Evolutionary conservation across 371 early-diverging fungal genomes (phyloP).

Genomic region (Mortierella sp.): DNA sequence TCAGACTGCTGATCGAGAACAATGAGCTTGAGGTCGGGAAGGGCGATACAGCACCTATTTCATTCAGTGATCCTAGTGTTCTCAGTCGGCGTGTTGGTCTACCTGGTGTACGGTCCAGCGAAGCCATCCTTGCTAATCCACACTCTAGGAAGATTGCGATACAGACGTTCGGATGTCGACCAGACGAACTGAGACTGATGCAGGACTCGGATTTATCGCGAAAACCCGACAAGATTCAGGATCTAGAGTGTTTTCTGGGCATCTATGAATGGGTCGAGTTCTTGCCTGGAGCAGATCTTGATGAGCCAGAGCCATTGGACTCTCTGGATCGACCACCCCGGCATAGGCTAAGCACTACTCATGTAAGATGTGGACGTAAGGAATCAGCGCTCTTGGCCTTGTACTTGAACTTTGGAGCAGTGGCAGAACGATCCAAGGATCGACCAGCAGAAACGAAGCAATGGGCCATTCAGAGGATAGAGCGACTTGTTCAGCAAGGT

Average conservation of each 20-base stretch:
- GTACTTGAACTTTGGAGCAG: constrained; percentile 35
- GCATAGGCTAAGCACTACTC: not conserved
- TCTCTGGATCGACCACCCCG: not conserved
- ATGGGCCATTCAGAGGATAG: constrained; percentile 37
- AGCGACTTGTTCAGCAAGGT: constrained; percentile 34
- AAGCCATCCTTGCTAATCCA: constrained; percentile 17
- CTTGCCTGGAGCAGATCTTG: constrained; percentile 41
- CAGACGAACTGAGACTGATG: constrained; percentile 43
- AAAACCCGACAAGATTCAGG: constrained; percentile 52
- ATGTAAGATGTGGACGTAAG: constrained; percentile 23
- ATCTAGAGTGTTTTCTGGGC: constrained; percentile 47
- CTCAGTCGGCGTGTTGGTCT: constrained; percentile 28
- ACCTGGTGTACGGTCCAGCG: constrained; percentile 44
- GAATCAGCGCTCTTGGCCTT: constrained; percentile 29
- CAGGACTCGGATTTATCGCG: constrained; percentile 37
- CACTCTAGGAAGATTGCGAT: constrained; percentile 15
- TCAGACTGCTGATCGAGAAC: constrained; percentile 26
- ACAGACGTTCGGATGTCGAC: constrained; percentile 29
- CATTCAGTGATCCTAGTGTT: constrained; percentile 36
- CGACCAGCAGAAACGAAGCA: constrained; percentile 26
- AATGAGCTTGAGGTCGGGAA: constrained; percentile 18
- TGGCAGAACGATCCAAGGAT: constrained; percentile 23
- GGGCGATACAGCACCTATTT: constrained; percentile 17
- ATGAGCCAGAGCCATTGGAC: constrained; percentile 5
- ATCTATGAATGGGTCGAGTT: constrained; percentile 53